Base-by-base conservation (phyloP, 1,284 basidiomycete species). In the Cryptococcus wingfieldii region DNA sequence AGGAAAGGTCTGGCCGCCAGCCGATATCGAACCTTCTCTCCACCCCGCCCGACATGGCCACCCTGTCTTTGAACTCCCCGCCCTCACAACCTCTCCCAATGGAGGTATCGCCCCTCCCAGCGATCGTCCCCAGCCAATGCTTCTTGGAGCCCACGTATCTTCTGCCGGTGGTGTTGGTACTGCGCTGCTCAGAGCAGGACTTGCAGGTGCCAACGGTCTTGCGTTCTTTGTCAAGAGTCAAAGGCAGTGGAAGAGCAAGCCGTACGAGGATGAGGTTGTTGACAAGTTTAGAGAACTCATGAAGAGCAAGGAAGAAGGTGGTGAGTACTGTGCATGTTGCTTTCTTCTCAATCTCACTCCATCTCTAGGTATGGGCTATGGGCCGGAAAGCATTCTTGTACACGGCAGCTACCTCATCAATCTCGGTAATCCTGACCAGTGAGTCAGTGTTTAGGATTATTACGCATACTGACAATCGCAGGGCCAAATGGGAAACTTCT, bases 361-460 rank as follows among this genome's bases (percentile, higher is more conserved):
- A 44, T 27, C 4, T 8, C 3, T 47, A 74, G 69, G 74, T 28
- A 81, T 85, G 60, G 81, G 82, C 0, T 90, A 89, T 66, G 76
- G 80, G 0, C 74, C 81, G 2, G 76, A 78, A 28, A 77, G 85
- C 58, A 81, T 90, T 2, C 77, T 92, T 5, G 89, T 89, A 0
- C 90, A 92, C 62, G 89, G 89, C 18, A 90, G 84, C 68, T 94
- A 92, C 68, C 81, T 94, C 31, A 83, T 92, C 56, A 93, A 93
- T 68, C 79, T 93, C 0, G 90, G 85, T 5, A 91, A 92, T 66
- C 86, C 87, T 0, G 87, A 91, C 61, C 64, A 64, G 87, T 88
- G 54, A 56, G 85, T 23, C n/a, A 5, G 31, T 34, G 31, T 27
- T 27, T 14, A 27, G 25, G 8, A 2, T 39, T 10, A 45, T 25